Evolutionary conservation across 768 basidiomycete genomes (phyloP).

Genomic region (Rhodotorula kratochvilovae): DNA sequence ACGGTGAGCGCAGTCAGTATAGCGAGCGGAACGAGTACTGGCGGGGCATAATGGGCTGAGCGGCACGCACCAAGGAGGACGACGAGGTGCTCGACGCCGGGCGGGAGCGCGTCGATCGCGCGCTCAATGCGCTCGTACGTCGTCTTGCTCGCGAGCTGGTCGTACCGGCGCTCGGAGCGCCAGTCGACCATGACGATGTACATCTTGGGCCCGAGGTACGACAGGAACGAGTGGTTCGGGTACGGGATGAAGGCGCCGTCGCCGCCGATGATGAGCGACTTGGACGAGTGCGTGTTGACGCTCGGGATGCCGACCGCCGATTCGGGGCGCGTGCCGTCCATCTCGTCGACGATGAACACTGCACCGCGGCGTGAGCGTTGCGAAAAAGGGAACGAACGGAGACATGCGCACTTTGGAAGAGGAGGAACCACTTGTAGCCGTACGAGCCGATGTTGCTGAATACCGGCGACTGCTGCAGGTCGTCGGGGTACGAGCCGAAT

Average conservation of each 20-base stretch:
- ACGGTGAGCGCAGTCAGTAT: background rate
- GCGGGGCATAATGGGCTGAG: background rate
- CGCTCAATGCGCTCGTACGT: slow-evolving; percentile 73
- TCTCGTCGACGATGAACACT: slow-evolving; percentile 53
- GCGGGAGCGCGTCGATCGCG: slow-evolving; percentile 60
- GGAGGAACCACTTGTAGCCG: slow-evolving; percentile 84
- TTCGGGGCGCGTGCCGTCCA: slow-evolving; percentile 60
- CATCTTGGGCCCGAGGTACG: slow-evolving; percentile 72
- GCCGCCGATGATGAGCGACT: slow-evolving; percentile 66
- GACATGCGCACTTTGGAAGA: slow-evolving; percentile 68
- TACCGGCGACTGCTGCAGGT: slow-evolving; percentile 45
- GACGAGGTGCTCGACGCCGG: slow-evolving; percentile 70
- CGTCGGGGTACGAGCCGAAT: slow-evolving; percentile 65
- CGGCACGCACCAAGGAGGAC: slow-evolving; percentile 63
- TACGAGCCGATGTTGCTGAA: slow-evolving; percentile 61
- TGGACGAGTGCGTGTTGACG: slow-evolving; percentile 57
- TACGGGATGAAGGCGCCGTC: slow-evolving; percentile 71
- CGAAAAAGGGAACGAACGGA: background rate
- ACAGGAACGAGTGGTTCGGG: slow-evolving; percentile 75
- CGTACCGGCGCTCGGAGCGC: slow-evolving; percentile 78
- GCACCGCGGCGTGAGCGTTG: background rate
- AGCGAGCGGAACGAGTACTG: background rate
- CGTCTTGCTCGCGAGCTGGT: slow-evolving; percentile 68
- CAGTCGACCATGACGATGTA: slow-evolving; percentile 46
- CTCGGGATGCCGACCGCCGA: slow-evolving; percentile 43